A percentile compares a stretch with the other conserved stretches of the same genome.
Evolutionary conservation across 768 basidiomycete genomes (phyloP).

Genomic region (Tylopilus felleus): DNA sequence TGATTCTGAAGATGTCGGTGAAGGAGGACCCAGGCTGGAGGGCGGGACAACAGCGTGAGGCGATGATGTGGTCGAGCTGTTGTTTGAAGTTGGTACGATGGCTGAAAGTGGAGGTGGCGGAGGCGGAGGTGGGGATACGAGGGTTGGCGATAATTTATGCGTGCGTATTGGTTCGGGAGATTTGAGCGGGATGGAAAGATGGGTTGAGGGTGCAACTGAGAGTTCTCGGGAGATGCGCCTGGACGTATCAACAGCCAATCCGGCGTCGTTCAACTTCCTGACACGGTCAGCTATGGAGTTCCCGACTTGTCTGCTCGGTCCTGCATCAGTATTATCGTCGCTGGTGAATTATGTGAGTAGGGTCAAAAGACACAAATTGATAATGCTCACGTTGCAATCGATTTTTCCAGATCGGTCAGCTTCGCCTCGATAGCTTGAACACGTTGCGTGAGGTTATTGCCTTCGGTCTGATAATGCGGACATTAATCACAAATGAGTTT

Average conservation of each 20-base stretch:
- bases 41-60: constrained; percentile 68
- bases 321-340: constrained; percentile 22
- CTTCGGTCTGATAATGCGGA: constrained; percentile 34
- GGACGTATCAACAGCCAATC: constrained; percentile 54
- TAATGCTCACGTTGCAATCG: constrained; percentile 28
- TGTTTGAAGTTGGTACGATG: constrained; percentile 22
- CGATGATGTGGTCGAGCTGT: constrained; percentile 38
- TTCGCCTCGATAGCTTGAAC: constrained; percentile 45
- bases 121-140: constrained; percentile 30
- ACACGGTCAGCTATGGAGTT: constrained; percentile 80
- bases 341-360: constrained; percentile 16
- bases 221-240: constrained; percentile 60
- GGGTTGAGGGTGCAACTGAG: constrained; percentile 35
- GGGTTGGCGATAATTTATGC: constrained; percentile 40
- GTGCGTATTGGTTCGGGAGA: constrained; percentile 32
- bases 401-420: constrained; percentile 45
- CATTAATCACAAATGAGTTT: constrained; percentile 9
- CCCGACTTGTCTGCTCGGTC: constrained; percentile 45
- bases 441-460: constrained; percentile 36
- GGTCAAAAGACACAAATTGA: constrained; percentile 4
- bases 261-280: constrained; percentile 68
- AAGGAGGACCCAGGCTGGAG: constrained; percentile 71
- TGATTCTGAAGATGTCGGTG: constrained; percentile 66
- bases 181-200: constrained; percentile 21
- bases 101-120: constrained; percentile 18